phyloP scores from a whole-genome alignment of 495 filamentous ascomycete genomes.

The Neurospora sp. region DNA sequence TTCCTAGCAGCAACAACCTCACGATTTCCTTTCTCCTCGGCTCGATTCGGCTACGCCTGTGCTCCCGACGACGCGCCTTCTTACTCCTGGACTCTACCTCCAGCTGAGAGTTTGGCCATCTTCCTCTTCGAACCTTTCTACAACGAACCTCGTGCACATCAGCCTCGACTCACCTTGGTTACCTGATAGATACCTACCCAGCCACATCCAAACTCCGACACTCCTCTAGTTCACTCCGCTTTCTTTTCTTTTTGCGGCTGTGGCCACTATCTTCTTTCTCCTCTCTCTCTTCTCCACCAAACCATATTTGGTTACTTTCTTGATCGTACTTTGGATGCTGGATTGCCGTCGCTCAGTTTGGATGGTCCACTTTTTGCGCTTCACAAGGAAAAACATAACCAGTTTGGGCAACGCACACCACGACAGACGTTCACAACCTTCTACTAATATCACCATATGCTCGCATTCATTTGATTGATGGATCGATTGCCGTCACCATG shows the following conservation, averaged over 20 bases:
- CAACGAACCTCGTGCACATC: background rate
- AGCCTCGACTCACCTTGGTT: background rate
- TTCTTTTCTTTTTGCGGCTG: background rate
- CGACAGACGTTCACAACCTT: background rate
- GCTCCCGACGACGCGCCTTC: background rate
- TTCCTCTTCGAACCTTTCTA: background rate
- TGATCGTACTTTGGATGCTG: background rate
- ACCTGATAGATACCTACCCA: background rate
- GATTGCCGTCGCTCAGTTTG: background rate
- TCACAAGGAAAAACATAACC: background rate
- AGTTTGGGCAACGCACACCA: background rate
- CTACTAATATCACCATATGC: background rate
- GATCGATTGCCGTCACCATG: conserved; percentile 5
- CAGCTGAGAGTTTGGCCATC: background rate
- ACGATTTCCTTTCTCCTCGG: background rate
- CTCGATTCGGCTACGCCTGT: background rate
- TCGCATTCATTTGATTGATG: background rate
- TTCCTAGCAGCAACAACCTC: background rate
- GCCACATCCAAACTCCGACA: background rate
- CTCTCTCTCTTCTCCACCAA: background rate
- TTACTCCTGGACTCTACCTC: background rate
- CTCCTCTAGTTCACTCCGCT: background rate
- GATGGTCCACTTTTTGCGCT: background rate
- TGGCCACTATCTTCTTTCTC: background rate
- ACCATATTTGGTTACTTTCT: background rate